Evolutionary conservation across 2,329 filamentous ascomycete genomes (phyloP).

Genomic region (Diplodia intermedia): DNA sequence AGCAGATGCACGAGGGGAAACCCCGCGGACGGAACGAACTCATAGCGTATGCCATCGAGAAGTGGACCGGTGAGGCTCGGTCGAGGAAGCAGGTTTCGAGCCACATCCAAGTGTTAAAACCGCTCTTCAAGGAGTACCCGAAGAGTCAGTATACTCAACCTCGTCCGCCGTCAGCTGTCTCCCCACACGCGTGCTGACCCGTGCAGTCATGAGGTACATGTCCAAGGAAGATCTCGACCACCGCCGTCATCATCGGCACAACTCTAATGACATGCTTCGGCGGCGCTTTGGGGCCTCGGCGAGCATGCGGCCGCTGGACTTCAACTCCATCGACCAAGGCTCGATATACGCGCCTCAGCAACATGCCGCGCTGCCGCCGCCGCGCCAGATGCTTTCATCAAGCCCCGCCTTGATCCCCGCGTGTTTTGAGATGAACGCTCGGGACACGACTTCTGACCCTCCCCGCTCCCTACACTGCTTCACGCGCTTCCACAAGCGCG

Average conservation of each 20-base stretch:
- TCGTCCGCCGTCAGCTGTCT: constrained; percentile 1
- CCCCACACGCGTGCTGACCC: constrained; percentile 37
- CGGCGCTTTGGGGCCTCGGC: constrained; percentile 16
- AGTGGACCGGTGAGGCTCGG: constrained; percentile 60
- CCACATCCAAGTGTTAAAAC: constrained; percentile 68
- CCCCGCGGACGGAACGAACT: constrained; percentile 67
- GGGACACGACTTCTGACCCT: constrained; percentile 42
- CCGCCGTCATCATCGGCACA: constrained; percentile 34
- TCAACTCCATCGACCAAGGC: constrained; percentile 28
- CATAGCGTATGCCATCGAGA: constrained; percentile 64
- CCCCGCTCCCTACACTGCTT: constrained; percentile 47
- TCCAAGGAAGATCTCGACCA: constrained; percentile 46
- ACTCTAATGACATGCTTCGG: constrained; percentile 30
- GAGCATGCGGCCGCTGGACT: constrained; percentile 29
- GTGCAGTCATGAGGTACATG: constrained; percentile 51
- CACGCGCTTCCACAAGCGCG: constrained; percentile 43
- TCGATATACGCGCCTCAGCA: constrained; percentile 19
- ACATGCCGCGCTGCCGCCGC: constrained; percentile 24
- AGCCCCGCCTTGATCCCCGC: constrained; percentile 18
- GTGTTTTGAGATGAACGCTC: constrained; percentile 48
- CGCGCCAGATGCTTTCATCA: constrained; percentile 29
- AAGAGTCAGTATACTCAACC: constrained; percentile 53
- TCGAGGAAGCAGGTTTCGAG: constrained; percentile 68
- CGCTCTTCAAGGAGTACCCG: constrained; percentile 60
- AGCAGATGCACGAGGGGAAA: constrained; percentile 57